Percentiles rank a stretch among this genome's conserved stretches.
Conservation (phyloP, 2,329 filamentous ascomycete species). For the Elsinoe australis region DNA sequence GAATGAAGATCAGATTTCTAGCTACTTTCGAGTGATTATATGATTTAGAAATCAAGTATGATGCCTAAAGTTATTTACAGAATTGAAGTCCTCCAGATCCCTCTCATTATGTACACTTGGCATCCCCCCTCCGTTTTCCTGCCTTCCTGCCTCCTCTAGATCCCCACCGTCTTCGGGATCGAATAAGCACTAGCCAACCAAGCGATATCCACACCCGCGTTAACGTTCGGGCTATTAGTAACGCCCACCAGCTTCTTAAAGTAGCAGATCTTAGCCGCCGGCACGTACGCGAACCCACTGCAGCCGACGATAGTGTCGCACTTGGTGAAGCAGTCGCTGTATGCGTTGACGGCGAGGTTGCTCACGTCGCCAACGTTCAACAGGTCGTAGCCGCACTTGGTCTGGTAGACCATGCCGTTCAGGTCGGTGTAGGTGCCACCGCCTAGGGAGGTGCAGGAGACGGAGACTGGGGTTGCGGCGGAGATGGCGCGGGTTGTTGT, state of each 20-base stretch:
- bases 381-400: constrained; percentile 18
- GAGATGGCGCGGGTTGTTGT: background rate
- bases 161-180: background rate
- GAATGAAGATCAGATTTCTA: no score
- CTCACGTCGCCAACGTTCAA: constrained; percentile 17
- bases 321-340: constrained; percentile 18
- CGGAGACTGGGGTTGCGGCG: background rate
- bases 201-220: constrained; percentile 17
- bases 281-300: constrained; percentile 18
- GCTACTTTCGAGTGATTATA: no score
- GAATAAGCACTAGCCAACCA: constrained; percentile 12
- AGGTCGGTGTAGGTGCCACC: constrained; percentile 10
- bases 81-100: no score
- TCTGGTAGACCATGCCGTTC: constrained; percentile 16
- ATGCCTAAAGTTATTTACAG: no score
- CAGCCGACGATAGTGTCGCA: constrained; percentile 17
- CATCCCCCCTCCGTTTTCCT: no score
- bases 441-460: background rate
- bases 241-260: constrained; percentile 17
- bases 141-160: no score
- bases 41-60: no score
- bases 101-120: no score
- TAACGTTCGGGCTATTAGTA: constrained; percentile 15
- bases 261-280: constrained; percentile 17
- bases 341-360: constrained; percentile 15